Conservation (phyloP, 257 asterid species). For the Orobanche coerulescens region DNA sequence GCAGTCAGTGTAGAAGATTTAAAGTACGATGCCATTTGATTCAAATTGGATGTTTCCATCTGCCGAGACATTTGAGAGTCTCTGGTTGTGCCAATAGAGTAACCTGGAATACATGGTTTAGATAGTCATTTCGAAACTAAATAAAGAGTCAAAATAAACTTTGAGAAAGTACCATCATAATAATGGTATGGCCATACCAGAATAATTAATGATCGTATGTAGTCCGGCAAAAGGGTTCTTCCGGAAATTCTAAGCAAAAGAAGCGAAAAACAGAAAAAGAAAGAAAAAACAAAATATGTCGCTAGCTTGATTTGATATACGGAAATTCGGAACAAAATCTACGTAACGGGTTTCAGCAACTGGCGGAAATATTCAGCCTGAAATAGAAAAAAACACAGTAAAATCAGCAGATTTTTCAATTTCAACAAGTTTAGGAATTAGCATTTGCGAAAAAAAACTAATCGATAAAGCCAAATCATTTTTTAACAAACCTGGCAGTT, state of each 20-base stretch:
- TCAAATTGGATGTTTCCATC: constrained; percentile 35
- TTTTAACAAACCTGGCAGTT: constrained; percentile 67
- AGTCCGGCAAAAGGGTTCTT: constrained; percentile 28
- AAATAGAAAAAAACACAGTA: constrained; percentile 14
- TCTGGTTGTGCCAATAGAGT: constrained; percentile 33
- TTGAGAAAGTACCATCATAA: constrained; percentile 8
- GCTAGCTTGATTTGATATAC: constrained; percentile 37
- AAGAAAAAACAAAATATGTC: constrained; percentile 26
- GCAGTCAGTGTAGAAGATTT: constrained; percentile 22
- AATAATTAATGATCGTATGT: constrained; percentile 20
- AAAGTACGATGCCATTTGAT: constrained; percentile 30
- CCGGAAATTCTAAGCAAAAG: constrained; percentile 30
- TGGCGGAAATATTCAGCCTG: constrained; percentile 95
- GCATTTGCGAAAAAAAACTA: background rate
- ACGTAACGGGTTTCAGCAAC: constrained; percentile 88
- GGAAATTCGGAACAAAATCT: constrained; percentile 34
- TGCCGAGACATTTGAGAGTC: constrained; percentile 37
- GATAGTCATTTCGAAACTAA: constrained; percentile 14
- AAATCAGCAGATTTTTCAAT: constrained; percentile 21
- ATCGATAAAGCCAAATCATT: background rate
- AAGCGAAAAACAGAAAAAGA: constrained; percentile 21
- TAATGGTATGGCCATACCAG: constrained; percentile 43
- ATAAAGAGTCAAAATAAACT: constrained; percentile 23
- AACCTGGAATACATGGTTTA: constrained; percentile 32
- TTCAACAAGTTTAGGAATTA: background rate